Evolutionary conservation across 805 yeast species (phyloP).

Genomic region (Candida nitratophila): DNA sequence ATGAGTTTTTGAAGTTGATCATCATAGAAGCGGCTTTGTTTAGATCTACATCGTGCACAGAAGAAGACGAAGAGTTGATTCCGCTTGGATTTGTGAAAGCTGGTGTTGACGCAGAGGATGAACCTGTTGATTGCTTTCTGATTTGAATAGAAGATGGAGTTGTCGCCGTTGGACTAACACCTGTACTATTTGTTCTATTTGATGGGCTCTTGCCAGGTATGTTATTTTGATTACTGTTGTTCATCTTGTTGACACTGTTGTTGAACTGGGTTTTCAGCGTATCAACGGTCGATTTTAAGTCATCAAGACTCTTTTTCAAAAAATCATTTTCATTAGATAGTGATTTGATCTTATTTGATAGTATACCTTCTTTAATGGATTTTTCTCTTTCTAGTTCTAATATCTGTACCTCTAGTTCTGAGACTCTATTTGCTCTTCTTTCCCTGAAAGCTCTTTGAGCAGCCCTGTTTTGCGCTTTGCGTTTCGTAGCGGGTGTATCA

Average conservation of each 20-base stretch:
- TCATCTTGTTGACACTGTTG: not conserved
- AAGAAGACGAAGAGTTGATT: constrained; percentile 3
- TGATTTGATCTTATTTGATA: constrained; percentile 44
- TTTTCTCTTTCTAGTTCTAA: constrained; percentile 61
- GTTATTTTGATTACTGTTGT: not conserved
- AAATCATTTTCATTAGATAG: constrained; percentile 38
- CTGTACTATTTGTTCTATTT: too few relatives aligned
- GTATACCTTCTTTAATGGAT: constrained; percentile 50
- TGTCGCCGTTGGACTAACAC: constrained; percentile 9
- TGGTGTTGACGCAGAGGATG: constrained; percentile 8
- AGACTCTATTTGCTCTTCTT: constrained; percentile 74
- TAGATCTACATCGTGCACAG: constrained; percentile 13
- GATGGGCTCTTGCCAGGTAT: constrained; percentile 3
- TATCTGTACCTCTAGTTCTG: constrained; percentile 66
- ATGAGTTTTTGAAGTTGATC: constrained; percentile 21
- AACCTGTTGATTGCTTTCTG: constrained; percentile 2
- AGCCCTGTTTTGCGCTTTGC: constrained; percentile 91
- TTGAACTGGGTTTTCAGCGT: constrained; percentile 11
- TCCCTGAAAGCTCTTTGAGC: constrained; percentile 91
- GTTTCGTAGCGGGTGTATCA: constrained; percentile 76
- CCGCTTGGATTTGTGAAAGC: constrained; percentile 4
- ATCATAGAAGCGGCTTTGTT: constrained; percentile 22
- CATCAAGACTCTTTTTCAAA: constrained; percentile 35
- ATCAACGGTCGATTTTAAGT: constrained; percentile 22
- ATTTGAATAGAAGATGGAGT: constrained; percentile 5